A percentile compares a stretch with the other conserved stretches of the same genome.
Conservation (phyloP, 192 early-diverging fungal species). For the Backusella mclennaniae region DNA sequence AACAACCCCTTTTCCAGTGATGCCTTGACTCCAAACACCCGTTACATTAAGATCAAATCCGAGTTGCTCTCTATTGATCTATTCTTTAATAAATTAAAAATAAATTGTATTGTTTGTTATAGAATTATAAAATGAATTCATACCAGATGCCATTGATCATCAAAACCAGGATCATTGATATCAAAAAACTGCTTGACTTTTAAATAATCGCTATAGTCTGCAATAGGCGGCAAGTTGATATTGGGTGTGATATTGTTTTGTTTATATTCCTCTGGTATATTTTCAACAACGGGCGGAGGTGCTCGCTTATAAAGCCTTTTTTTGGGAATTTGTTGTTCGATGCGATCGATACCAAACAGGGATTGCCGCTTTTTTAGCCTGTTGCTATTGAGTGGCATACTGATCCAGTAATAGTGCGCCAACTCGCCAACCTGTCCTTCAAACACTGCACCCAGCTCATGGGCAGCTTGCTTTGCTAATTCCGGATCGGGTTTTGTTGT, state of each 20-base stretch:
- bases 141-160: slow-evolving; percentile 83
- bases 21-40: slow-evolving; percentile 85
- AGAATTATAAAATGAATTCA: slow-evolving; percentile 1
- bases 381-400: slow-evolving; percentile 36
- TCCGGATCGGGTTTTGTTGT: slow-evolving; percentile 28
- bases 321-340: slow-evolving; percentile 21
- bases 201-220: not conserved
- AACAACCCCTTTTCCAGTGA: slow-evolving; percentile 83
- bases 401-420: slow-evolving; percentile 60
- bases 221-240: not conserved
- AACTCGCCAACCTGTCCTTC: slow-evolving; percentile 72
- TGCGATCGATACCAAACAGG: not conserved
- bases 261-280: slow-evolving; percentile 20
- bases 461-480: slow-evolving; percentile 30
- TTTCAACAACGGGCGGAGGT: slow-evolving; percentile 18
- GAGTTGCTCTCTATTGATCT: slow-evolving; percentile 41
- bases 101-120: not conserved
- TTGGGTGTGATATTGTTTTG: not conserved
- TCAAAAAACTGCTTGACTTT: slow-evolving; percentile 39
- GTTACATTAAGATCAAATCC: slow-evolving; percentile 94
- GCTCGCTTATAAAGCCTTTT: slow-evolving; percentile 16
- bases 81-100: not conserved
- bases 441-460: slow-evolving; percentile 39
- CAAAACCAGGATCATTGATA: slow-evolving; percentile 75
- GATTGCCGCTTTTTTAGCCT: not conserved